Conservation (phyloP, 768 basidiomycete genomes). For the Tylopilus sp. region DNA sequence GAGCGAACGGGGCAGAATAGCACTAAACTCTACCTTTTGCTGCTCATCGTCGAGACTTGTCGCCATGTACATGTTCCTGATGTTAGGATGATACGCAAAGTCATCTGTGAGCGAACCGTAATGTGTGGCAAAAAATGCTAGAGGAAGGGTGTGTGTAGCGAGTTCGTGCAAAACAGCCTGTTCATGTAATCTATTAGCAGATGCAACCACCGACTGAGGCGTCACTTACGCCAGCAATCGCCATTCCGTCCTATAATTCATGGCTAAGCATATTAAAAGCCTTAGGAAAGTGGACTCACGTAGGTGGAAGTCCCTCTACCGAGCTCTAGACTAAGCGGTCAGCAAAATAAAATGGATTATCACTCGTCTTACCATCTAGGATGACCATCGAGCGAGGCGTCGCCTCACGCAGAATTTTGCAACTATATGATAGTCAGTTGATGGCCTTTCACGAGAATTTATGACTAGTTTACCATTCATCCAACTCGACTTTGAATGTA, state of each 20-base stretch:
- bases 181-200: constrained; percentile 6
- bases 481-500: constrained; percentile 98
- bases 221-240: constrained; percentile 78
- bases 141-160: constrained; percentile 85
- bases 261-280: constrained; percentile 9
- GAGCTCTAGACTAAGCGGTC: constrained; percentile 56
- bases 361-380: constrained; percentile 67
- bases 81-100: constrained; percentile 87
- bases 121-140: constrained; percentile 97
- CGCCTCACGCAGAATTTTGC: constrained; percentile 90
- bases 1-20: not conserved
- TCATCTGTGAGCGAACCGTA: constrained; percentile 96
- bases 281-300: constrained; percentile 41
- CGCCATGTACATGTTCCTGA: constrained; percentile 94
- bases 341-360: constrained; percentile 3
- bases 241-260: constrained; percentile 85
- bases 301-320: constrained; percentile 95
- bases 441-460: not conserved
- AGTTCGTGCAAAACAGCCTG: constrained; percentile 92
- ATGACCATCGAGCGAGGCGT: constrained; percentile 94
- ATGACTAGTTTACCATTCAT: constrained; percentile 71
- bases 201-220: not conserved
- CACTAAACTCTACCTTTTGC: constrained; percentile 56
- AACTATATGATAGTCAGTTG: constrained; percentile 43
- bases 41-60: constrained; percentile 92